Evolutionary conservation across 2,329 filamentous ascomycete species (phyloP), one percentile per base, ranked within the genome.

Genomic region (Botrytis cinerea): DNA sequence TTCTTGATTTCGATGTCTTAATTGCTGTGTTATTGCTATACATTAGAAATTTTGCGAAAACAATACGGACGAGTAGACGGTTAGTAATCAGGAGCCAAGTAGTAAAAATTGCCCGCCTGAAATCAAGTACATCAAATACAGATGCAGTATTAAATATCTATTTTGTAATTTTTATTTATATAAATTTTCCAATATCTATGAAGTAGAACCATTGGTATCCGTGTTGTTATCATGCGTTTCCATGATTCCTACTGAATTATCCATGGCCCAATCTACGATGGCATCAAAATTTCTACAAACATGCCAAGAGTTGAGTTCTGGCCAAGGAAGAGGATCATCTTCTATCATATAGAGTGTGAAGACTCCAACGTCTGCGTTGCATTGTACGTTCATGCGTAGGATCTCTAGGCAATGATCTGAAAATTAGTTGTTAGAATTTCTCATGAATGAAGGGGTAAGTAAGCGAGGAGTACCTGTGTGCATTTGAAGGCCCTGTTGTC

Each of bases 371-470:
- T 89, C 87, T 62, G 84, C 83, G 76, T 88, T 85, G 77, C 87
- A 89, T 84, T 88, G 86, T 63, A 88, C 81, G 62, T 85, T 87
- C 75, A 86, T 82, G 10, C 87, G 80, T 57, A 89, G 79, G 7
- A 87, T 84, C 76, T 88, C 86, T 74, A 87, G 84, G 80, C 86
- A 88, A 78, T 88, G 86, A 78, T 88, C 86, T 76, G 54, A 51
- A 59, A 32, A 51, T 68, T 71, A 43, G 43, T 28, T 22, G 9
- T 68, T 25, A 57, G 46, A 46, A 38, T 25, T 46, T 35, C 7
- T 46, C 35, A 38, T 43, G 10, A 28, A 20, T 22, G 22, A 10
- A 28, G 22, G 64, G 46, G 18, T 35, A 43, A 61, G n/a, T 35
- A 25, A 38, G 25, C 69, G 20, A 18, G n/a, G 32, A 45, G 8